A percentile compares a stretch with the other conserved stretches of the same genome.
Evolutionary conservation across 2,329 filamentous ascomycete genomes (phyloP).

Genomic region (Metarhizium brunneum): DNA sequence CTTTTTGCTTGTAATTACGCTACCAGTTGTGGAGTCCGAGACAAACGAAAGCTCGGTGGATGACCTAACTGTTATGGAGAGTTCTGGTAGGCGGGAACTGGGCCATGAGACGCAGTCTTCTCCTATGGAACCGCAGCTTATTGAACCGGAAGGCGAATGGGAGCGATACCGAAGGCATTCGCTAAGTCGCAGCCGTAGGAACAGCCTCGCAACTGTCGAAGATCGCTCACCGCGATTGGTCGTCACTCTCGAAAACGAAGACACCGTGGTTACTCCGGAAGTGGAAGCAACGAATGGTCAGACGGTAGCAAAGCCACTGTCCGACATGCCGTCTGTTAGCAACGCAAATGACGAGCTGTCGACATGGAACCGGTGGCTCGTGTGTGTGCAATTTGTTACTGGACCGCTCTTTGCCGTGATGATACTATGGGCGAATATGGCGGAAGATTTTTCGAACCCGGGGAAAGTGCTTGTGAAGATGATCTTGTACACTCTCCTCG

Average conservation of each 20-base stretch:
- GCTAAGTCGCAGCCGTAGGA: conserved; percentile 16
- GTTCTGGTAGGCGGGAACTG: conserved; percentile 15
- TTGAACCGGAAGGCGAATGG: conserved; percentile 46
- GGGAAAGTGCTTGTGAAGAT: conserved; percentile 44
- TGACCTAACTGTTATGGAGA: conserved; percentile 19
- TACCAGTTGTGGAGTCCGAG: conserved; percentile 78
- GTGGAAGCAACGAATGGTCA: background rate
- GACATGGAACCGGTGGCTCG: conserved; percentile 86
- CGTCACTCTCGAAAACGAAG: conserved; percentile 11
- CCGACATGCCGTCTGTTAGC: conserved; percentile 22
- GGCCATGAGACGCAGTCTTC: conserved; percentile 25
- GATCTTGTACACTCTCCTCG: conserved; percentile 55
- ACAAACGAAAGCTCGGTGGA: conserved; percentile 35
- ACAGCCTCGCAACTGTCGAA: conserved; percentile 11
- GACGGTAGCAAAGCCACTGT: conserved; percentile 18
- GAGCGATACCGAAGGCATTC: conserved; percentile 46
- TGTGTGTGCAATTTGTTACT: conserved; percentile 75
- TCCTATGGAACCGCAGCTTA: conserved; percentile 22
- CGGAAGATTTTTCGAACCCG: conserved; percentile 47
- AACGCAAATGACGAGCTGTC: conserved; percentile 31
- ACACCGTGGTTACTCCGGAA: conserved; percentile 9
- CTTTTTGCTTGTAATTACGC: conserved; percentile 77
- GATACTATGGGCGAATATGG: conserved; percentile 63
- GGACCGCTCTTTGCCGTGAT: conserved; percentile 76
- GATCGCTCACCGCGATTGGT: conserved; percentile 6